A percentile compares a stretch with the other conserved stretches of the same genome.
phyloP scores from a whole-genome alignment of 805 yeast genomes.

The Yamadazyma endophytica region DNA sequence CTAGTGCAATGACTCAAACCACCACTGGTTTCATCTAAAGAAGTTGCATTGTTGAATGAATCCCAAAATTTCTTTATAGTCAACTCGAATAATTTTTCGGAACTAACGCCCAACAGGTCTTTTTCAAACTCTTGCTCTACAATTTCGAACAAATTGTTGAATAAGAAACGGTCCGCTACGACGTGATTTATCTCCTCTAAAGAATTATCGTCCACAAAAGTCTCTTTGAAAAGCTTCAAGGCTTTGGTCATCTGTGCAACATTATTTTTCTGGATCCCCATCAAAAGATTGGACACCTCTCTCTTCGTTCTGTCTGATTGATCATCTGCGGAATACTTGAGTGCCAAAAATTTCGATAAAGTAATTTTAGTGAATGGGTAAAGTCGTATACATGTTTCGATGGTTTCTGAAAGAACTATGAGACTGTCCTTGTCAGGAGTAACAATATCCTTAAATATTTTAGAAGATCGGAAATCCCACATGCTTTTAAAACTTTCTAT shows the following conservation, averaged over 20 bases:
- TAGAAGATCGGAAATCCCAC: conserved; percentile 13
- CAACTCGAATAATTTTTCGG: conserved; percentile 12
- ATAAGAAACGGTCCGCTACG: conserved; percentile 26
- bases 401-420: conserved; percentile 14
- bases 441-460: conserved; percentile 13
- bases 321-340: conserved; percentile 14
- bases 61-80: conserved; percentile 30
- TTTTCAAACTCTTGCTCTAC: conserved; percentile 13
- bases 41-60: conserved; percentile 23
- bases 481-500: conserved; percentile 4
- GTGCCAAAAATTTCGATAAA: conserved; percentile 21
- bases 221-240: conserved; percentile 15
- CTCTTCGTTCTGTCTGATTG: conserved; percentile 14
- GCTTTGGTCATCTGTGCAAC: conserved; percentile 17
- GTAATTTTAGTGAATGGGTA: conserved; percentile 33
- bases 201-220: conserved; percentile 14
- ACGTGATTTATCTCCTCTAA: conserved; percentile 9
- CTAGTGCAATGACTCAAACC: conserved; percentile 19
- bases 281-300: conserved; percentile 23
- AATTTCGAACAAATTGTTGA: conserved; percentile 22
- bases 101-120: conserved; percentile 8
- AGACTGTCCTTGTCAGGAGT: conserved; percentile 14
- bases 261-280: conserved; percentile 19
- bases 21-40: conserved; percentile 31
- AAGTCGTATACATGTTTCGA: conserved; percentile 28